Percentiles rank a stretch among this genome's conserved stretches.
phyloP scores from a whole-genome alignment of 805 yeast species.

The Lipomyces sp. region DNA sequence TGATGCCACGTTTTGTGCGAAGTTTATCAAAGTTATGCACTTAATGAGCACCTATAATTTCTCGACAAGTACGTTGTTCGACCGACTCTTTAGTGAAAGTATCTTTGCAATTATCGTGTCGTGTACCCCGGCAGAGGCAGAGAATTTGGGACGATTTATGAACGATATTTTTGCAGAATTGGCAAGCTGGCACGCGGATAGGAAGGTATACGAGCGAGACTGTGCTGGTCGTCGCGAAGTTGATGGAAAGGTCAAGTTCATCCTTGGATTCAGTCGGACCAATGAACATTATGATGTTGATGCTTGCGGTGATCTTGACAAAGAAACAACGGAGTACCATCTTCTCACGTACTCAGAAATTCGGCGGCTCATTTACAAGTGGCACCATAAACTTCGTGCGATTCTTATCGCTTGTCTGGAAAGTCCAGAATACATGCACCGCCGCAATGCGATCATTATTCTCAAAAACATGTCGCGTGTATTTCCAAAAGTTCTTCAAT shows the following conservation, averaged over 20 bases:
- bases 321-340: slow-evolving; percentile 26
- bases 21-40: slow-evolving; percentile 62
- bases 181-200: slow-evolving; percentile 52
- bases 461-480: slow-evolving; percentile 65
- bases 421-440: slow-evolving; percentile 69
- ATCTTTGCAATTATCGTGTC: slow-evolving; percentile 67
- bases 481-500: slow-evolving; percentile 72
- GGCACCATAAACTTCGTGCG: slow-evolving; percentile 58
- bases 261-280: slow-evolving; percentile 40
- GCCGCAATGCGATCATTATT: slow-evolving; percentile 79
- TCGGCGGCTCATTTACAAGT: slow-evolving; percentile 54
- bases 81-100: slow-evolving; percentile 50
- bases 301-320: slow-evolving; percentile 21
- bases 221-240: slow-evolving; percentile 42
- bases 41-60: slow-evolving; percentile 49
- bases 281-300: slow-evolving; percentile 9
- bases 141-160: slow-evolving; percentile 77
- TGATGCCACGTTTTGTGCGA: slow-evolving; percentile 74
- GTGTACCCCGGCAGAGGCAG: slow-evolving; percentile 76
- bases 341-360: slow-evolving; percentile 46
- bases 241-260: slow-evolving; percentile 34
- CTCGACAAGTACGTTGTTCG: slow-evolving; percentile 50
- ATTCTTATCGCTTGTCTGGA: slow-evolving; percentile 53
- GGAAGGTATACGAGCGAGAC: slow-evolving; percentile 43
- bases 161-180: slow-evolving; percentile 57